Evolutionary conservation across 805 yeast genomes (phyloP).

Genomic region (Hanseniaspora osmophila): DNA sequence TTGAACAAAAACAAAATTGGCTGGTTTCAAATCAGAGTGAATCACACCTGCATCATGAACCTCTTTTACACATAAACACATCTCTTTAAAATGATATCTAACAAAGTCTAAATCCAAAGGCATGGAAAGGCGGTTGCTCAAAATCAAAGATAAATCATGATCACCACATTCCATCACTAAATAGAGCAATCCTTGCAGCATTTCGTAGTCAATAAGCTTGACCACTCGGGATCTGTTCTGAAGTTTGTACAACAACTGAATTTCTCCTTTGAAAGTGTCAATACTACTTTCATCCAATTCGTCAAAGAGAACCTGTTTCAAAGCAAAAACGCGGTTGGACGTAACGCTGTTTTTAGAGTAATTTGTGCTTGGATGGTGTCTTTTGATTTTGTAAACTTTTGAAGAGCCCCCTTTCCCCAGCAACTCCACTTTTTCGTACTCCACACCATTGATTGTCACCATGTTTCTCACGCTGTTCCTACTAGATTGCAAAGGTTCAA

Average conservation of each 20-base stretch:
- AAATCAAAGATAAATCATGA: slow-evolving; percentile 70
- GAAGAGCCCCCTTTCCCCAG: slow-evolving; percentile 90
- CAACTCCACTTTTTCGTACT: slow-evolving; percentile 62
- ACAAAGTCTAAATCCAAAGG: slow-evolving; percentile 63
- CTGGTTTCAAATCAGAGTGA: slow-evolving; percentile 65
- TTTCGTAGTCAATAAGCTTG: slow-evolving; percentile 56
- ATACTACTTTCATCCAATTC: slow-evolving; percentile 66
- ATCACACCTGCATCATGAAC: slow-evolving; percentile 83
- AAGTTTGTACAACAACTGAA: slow-evolving; percentile 52
- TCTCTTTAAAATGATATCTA: slow-evolving; percentile 62
- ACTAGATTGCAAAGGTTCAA: background rate
- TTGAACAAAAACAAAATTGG: slow-evolving; percentile 63
- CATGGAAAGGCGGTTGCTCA: slow-evolving; percentile 37
- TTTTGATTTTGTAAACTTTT: slow-evolving; percentile 65
- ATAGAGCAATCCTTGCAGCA: slow-evolving; percentile 46
- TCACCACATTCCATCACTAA: slow-evolving; percentile 94
- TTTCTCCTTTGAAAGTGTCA: slow-evolving; percentile 79
- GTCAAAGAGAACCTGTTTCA: slow-evolving; percentile 69
- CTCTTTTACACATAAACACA: slow-evolving; percentile 67
- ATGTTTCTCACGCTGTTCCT: slow-evolving; percentile 11
- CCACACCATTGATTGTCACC: slow-evolving; percentile 37
- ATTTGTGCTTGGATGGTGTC: slow-evolving; percentile 17
- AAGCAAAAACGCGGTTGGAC: slow-evolving; percentile 37
- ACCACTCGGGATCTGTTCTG: slow-evolving; percentile 60
- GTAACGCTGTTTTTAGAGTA: too few species aligned